Evolutionary conservation across 1,284 basidiomycete species (phyloP).

Genomic region (Rhodotorula sp.): DNA sequence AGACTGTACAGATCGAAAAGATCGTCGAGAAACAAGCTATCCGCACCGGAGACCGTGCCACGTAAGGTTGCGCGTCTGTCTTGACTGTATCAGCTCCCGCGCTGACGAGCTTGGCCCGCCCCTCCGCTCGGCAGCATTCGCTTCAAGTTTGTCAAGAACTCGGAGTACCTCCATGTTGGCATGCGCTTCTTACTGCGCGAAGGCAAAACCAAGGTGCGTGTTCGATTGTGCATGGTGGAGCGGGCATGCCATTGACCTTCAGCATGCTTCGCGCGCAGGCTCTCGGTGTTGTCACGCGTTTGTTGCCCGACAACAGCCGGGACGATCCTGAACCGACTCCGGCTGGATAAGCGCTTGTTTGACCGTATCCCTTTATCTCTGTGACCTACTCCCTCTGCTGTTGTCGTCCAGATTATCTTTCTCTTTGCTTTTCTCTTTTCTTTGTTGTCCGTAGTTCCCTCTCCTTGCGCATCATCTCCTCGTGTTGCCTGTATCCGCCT

Average conservation of each 20-base stretch:
- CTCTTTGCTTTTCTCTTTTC: background rate
- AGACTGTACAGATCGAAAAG: constrained; percentile 83
- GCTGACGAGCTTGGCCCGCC: background rate
- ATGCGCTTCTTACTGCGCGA: constrained; percentile 88
- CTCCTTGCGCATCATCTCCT: background rate
- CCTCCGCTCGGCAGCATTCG: constrained; percentile 54
- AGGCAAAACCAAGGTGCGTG: constrained; percentile 80
- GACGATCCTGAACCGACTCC: background rate
- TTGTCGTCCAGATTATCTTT: background rate
- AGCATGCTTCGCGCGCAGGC: constrained; percentile 5
- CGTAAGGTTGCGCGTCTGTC: background rate
- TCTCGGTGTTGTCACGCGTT: constrained; percentile 46
- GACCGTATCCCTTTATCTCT: too few species aligned
- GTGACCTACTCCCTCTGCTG: too few species aligned
- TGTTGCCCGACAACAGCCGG: constrained; percentile 32
- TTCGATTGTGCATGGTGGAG: background rate
- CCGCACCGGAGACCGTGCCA: constrained; percentile 35
- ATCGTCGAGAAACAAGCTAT: constrained; percentile 64
- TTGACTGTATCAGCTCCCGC: too few species aligned
- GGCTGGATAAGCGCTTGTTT: background rate
- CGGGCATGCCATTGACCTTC: background rate
- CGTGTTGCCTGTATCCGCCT: constrained; percentile 4
- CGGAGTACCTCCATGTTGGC: constrained; percentile 85
- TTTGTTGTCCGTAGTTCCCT: background rate
- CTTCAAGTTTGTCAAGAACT: constrained; percentile 72